Conservation (phyloP, 176 grass and related monocot species). For the Stipa capillata region DNA sequence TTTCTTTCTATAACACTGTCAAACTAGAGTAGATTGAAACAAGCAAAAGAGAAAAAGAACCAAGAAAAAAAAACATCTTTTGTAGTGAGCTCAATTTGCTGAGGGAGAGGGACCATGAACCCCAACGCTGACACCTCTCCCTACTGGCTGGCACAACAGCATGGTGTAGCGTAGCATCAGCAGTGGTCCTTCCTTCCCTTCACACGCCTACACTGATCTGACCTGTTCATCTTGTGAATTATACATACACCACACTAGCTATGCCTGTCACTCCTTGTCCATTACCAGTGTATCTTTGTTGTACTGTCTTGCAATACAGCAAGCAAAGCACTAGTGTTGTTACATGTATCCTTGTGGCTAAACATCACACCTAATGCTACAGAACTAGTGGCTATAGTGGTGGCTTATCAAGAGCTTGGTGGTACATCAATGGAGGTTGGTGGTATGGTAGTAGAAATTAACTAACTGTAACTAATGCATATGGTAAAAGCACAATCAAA, state of each 20-base stretch:
- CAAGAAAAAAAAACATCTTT: background rate
- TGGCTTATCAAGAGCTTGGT: background rate
- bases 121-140: constrained; percentile 18
- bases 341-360: constrained; percentile 22
- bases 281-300: too few relatives aligned
- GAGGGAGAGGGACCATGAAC: constrained; percentile 1
- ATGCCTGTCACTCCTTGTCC: too few relatives aligned
- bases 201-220: background rate
- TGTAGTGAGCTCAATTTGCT: constrained; percentile 16
- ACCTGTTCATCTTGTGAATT: too few relatives aligned
- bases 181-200: background rate
- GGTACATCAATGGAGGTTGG: constrained; percentile 27
- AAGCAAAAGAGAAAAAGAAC: background rate
- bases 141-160: background rate
- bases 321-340: constrained; percentile 13
- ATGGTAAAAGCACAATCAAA: too few relatives aligned
- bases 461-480: constrained; percentile 8
- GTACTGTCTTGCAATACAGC: constrained; percentile 14
- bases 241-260: too few relatives aligned
- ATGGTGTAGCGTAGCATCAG: background rate
- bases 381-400: constrained; percentile 7
- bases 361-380: constrained; percentile 32
- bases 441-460: background rate
- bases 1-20: too few relatives aligned
- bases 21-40: background rate